Evolutionary conservation across 2,329 filamentous ascomycete genomes (phyloP), one percentile per base, ranked within the genome.

Genomic region (Penicillium sp.): DNA sequence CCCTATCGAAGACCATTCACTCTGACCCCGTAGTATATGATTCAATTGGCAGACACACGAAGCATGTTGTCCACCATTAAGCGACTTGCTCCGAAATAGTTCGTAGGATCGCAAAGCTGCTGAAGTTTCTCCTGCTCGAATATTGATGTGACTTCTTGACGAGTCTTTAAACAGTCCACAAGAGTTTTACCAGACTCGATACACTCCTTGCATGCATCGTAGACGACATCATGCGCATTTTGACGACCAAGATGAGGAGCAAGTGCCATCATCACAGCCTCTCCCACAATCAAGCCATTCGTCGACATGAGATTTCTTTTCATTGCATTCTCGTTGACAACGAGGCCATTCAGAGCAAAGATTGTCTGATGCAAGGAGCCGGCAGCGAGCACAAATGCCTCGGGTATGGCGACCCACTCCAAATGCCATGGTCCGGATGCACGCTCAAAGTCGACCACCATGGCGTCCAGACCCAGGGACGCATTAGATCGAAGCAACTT

Each of bases 211-310:
- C 81, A 84, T 1, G 80, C 80, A 59, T 77, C 76, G 49, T 84
- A 84, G 2, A 84, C 80, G 38, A 82, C 70, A 61, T 83, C 81
- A 64, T 83, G 81, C 2, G 81, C 81, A 18, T 75, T 71, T 58
- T 81, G 79, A 14, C 81, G 71, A 8, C 81, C 81, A 42, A 81
- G 68, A 66, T 77, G 69, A 16, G 75, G 73, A n/a, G 80, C 82
- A 50, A 84, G 70, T 1, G 74, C 77, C 82, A 84, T 83, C 81
- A 84, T 83, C n/a, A 84, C 79, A 2, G 81, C 80, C 68, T 84
- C 82, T 0, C 75, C 81, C 12, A 83, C 81, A 60, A 83, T 83
- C 20, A 83, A 65, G 0, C 81, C 81, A 43, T 70, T 70, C 0
- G 80, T 82, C 0, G 77, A 81, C 47, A 75, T 71, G 1, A 84